Base-by-base conservation (phyloP, 2,329 filamentous ascomycete genomes). In the Aaosphaeria arxii region DNA sequence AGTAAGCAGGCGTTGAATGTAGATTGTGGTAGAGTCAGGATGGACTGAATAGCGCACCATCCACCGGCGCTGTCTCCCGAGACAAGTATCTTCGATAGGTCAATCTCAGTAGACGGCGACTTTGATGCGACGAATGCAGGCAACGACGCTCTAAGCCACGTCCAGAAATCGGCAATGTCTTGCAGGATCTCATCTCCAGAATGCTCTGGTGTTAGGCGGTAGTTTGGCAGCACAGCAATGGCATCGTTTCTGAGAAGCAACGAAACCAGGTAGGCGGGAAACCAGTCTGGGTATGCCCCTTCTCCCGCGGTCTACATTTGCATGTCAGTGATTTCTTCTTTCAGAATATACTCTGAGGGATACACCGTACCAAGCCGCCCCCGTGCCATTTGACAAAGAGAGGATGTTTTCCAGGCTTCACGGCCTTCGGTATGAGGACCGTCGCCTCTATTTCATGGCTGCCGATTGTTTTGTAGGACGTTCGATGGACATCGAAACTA, bases 131-230 rank as follows among this genome's bases (percentile, higher is more conserved):
- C 53, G 35, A 51, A 58, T 5, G 39, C 17, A 6, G 62, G 40
- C 1, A 48, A 46, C 13, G 49, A 55, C 6, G 36, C 17, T 30
- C 47, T 43, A 39, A 77, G 53, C 77, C 78, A 81, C 4, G 51
- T 51, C 74, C 74, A 81, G 57, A 79, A 76, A 51, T 77, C 73
- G 7, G 61, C 46, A 1, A 80, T 50, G 55, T 81, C 78, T 5
- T 70, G 56, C 29, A 79, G 66, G 47, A 79, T 75, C 11, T 80
- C 74, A 3, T 63, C 43, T 35, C 75, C 74, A 17, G 47, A 74
- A 45, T 73, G 66, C 49, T 80, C 77, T 13, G 78, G 78, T 17
- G 77, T 51, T 4, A 81, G 71, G 7, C 77, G 77, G 63, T 82
- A 77, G 57, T 78, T 74, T 1, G 76, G 73, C 1, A 71, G 63